Conservation (phyloP, 1,139 yeast genomes). For the Yarrowia galli region DNA sequence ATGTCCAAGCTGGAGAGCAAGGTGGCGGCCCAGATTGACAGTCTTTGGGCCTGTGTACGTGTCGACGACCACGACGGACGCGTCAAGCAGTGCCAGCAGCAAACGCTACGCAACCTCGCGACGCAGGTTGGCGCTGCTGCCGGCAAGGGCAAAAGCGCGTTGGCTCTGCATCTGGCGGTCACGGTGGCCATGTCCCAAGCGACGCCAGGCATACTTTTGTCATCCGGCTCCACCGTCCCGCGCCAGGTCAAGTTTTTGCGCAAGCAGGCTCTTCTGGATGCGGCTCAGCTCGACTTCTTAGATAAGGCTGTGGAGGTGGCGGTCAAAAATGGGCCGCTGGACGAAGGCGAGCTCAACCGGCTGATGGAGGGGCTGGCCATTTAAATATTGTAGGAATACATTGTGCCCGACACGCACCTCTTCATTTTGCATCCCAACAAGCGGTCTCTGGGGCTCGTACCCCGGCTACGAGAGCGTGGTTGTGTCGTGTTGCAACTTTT, state of each 20-base stretch:
- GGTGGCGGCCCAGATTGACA: slow-evolving; percentile 26
- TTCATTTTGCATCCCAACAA: slow-evolving; percentile 12
- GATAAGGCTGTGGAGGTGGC: slow-evolving; percentile 35
- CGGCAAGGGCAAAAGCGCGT: slow-evolving; percentile 31
- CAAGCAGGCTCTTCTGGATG: slow-evolving; percentile 26
- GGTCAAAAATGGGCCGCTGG: slow-evolving; percentile 15
- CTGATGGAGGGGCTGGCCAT: slow-evolving; percentile 29
- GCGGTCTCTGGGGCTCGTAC: background rate
- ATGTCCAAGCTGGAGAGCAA: slow-evolving; percentile 38
- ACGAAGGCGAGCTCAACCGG: slow-evolving; percentile 12
- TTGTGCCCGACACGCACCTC: slow-evolving; percentile 12
- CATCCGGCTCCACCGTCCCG: slow-evolving; percentile 35
- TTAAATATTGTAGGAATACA: slow-evolving; percentile 13
- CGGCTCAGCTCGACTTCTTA: slow-evolving; percentile 33
- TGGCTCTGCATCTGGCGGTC: slow-evolving; percentile 33
- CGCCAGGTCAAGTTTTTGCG: slow-evolving; percentile 29
- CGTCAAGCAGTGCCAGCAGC: slow-evolving; percentile 19
- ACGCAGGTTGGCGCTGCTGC: slow-evolving; percentile 32
- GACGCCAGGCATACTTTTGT: slow-evolving; percentile 24
- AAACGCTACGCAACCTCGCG: slow-evolving; percentile 24
- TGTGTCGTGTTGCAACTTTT: slow-evolving; percentile 26
- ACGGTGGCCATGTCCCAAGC: slow-evolving; percentile 36
- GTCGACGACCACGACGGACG: slow-evolving; percentile 32
- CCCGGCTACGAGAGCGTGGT: background rate
- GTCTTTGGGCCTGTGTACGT: slow-evolving; percentile 20